These are phyloP conservation scores for Carex kokanica DNA, from an alignment of 176 grass and related monocot species.

Conservation along the genomic window DNA sequence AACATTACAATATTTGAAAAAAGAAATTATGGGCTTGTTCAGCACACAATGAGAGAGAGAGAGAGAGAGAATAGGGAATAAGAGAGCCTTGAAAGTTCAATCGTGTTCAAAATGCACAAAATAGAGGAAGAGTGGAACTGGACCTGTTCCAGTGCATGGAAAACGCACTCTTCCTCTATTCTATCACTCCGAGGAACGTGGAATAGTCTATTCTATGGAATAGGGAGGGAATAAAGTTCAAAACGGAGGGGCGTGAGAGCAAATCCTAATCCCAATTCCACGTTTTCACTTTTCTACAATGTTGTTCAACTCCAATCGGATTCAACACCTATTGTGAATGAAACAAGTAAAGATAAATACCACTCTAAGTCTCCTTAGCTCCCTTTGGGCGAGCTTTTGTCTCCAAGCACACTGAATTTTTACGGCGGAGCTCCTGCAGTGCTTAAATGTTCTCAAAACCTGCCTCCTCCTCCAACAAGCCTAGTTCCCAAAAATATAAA, in stretches of 20 bases:
- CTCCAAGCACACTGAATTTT: slow-evolving; percentile 85
- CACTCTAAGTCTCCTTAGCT: slow-evolving; percentile 75
- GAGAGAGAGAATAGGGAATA: background rate
- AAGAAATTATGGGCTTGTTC: background rate
- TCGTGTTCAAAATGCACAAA: background rate
- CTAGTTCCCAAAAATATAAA: slow-evolving; percentile 29
- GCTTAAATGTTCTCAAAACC: slow-evolving; percentile 46
- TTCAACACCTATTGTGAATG: background rate
- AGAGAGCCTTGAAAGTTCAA: background rate
- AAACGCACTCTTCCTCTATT: background rate
- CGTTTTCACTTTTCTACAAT: background rate
- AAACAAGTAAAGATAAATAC: slow-evolving; percentile 37
- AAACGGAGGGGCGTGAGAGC: background rate
- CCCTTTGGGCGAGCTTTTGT: slow-evolving; percentile 75
- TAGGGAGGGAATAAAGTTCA: background rate
- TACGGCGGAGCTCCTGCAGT: slow-evolving; percentile 45
- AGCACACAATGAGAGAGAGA: background rate
- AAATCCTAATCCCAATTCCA: background rate
- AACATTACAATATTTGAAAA: background rate
- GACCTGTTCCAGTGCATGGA: background rate
- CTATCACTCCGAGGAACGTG: background rate
- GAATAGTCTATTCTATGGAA: background rate
- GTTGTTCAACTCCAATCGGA: background rate
- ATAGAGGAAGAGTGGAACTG: slow-evolving; percentile 7
- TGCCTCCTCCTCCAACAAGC: slow-evolving; percentile 70